These are phyloP conservation scores for Boletus rubroflammeus DNA, from an alignment of 768 basidiomycete species.

Conservation along the genomic window DNA sequence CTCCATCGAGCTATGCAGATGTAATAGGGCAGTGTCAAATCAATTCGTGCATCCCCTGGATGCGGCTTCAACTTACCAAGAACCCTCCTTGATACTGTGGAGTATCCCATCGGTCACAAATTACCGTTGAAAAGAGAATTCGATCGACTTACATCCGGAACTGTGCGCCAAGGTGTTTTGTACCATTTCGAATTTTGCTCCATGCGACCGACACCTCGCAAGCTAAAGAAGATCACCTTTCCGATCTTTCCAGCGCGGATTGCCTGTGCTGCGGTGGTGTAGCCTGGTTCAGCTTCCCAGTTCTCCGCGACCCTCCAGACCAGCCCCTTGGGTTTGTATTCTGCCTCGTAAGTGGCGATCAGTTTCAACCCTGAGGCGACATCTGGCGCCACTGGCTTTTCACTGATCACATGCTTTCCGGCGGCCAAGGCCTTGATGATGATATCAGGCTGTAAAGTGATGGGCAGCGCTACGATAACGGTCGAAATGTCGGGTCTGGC, in stretches of 20 bases:
- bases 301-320: conserved; percentile 85
- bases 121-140: background rate
- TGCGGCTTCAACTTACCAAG: conserved; percentile 48
- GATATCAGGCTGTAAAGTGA: conserved; percentile 66
- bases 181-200: conserved; percentile 70
- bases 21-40: background rate
- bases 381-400: conserved; percentile 81
- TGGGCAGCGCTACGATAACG: conserved; percentile 76
- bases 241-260: conserved; percentile 67
- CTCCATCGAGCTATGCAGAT: conserved; percentile 63
- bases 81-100: conserved; percentile 76
- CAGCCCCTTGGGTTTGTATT: conserved; percentile 63
- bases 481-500: conserved; percentile 63
- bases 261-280: conserved; percentile 38
- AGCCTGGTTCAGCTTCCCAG: conserved; percentile 65
- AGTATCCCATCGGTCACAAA: background rate
- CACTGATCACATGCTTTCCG: conserved; percentile 85
- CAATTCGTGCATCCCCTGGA: background rate
- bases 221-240: conserved; percentile 63
- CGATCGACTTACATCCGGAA: conserved; percentile 61
- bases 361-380: conserved; percentile 60
- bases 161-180: conserved; percentile 78
- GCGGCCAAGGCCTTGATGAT: conserved; percentile 61
- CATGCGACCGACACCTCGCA: conserved; percentile 48
- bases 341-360: conserved; percentile 60